phyloP scores from a whole-genome alignment of 2,329 filamentous ascomycete genomes.

The Pseudocercospora fijiensis region DNA sequence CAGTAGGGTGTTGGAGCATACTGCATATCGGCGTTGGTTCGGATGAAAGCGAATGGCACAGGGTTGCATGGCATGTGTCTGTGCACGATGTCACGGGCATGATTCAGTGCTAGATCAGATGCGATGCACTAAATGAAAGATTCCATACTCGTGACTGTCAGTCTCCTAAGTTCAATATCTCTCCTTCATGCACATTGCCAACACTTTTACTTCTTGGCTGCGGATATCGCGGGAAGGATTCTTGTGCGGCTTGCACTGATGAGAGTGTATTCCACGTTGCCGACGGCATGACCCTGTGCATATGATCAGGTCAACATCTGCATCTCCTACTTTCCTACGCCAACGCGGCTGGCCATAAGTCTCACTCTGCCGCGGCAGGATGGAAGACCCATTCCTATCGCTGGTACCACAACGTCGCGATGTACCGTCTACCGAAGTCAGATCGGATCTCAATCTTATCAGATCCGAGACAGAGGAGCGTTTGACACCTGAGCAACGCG shows the following conservation, averaged over 20 bases:
- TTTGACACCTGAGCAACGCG: neutral
- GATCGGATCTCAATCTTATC: neutral
- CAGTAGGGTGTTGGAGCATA: constrained; percentile 36
- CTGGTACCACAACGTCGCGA: neutral
- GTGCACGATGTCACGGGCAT: constrained; percentile 3
- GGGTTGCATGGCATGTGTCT: constrained; percentile 14
- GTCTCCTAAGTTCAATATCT: neutral
- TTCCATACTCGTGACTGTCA: neutral
- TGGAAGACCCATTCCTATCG: neutral
- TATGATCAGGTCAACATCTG: neutral
- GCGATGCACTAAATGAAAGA: constrained; percentile 3
- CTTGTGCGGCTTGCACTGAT: neutral
- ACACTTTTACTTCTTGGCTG: neutral
- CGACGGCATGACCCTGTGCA: neutral
- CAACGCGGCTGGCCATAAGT: too few species aligned
- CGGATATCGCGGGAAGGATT: constrained; percentile 2
- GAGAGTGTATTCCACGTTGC: neutral
- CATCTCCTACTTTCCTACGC: neutral
- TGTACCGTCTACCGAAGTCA: neutral
- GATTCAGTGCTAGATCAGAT: constrained; percentile 2
- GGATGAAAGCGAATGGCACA: constrained; percentile 11
- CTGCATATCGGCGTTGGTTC: constrained; percentile 17
- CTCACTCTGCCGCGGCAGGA: neutral
- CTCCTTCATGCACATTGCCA: neutral
- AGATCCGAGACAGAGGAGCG: neutral